Conservation (phyloP, 2,329 filamentous ascomycete genomes). For the Penicillium nordicum region DNA sequence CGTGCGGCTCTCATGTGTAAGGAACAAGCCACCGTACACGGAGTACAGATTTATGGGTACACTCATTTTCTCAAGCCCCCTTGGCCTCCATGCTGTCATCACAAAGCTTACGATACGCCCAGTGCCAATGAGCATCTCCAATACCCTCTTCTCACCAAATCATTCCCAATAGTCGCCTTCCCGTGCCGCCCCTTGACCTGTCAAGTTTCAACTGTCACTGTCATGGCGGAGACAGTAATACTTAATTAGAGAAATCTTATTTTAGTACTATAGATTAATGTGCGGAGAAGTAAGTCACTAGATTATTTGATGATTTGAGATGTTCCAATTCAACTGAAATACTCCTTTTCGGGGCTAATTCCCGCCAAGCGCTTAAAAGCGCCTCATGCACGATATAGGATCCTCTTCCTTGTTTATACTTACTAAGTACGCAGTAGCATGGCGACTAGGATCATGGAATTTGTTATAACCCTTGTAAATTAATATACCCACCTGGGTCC, state of each 20-base stretch:
- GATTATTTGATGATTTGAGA: conserved; percentile 1
- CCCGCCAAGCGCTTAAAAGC: conserved; percentile 11
- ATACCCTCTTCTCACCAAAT: conserved; percentile 6
- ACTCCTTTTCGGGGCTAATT: neutral
- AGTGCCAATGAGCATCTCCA: conserved; percentile 9
- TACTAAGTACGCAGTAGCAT: neutral
- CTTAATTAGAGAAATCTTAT: neutral
- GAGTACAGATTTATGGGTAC: neutral
- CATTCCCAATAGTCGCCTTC: conserved; percentile 21
- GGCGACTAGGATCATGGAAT: neutral
- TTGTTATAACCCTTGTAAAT: neutral
- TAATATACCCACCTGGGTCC: neutral
- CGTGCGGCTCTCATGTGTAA: conserved; percentile 15
- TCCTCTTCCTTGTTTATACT: neutral
- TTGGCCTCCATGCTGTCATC: conserved; percentile 3
- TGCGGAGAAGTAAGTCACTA: neutral
- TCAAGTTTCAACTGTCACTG: conserved; percentile 19
- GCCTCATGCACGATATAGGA: conserved; percentile 22
- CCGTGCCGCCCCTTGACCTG: conserved; percentile 16
- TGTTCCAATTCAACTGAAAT: neutral
- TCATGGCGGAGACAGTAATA: conserved; percentile 3
- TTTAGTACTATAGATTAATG: neutral
- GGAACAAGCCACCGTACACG: conserved; percentile 4
- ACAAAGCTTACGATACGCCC: neutral
- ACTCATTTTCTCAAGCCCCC: neutral